Percentiles rank a stretch among this genome's conserved stretches.
These are phyloP conservation scores for Colletotrichum chlorophyti DNA, from an alignment of 2,329 filamentous ascomycete species.

Conservation along the genomic window DNA sequence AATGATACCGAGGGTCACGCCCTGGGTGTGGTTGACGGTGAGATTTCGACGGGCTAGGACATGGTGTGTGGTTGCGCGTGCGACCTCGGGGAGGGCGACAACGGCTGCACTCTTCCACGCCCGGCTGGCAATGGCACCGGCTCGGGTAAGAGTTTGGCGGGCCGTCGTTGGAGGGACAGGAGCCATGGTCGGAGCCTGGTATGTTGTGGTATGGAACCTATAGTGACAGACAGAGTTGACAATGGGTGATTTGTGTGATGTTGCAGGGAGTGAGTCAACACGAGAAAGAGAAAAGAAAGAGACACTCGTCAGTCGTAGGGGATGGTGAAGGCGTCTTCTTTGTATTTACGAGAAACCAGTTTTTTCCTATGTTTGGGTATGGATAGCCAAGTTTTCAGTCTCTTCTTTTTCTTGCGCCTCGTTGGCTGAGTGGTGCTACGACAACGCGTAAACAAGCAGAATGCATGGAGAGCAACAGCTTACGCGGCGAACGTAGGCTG, in stretches of 20 bases:
- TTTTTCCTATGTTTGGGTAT: background rate
- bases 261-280: background rate
- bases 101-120: conserved; percentile 15
- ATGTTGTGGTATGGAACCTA: background rate
- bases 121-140: conserved; percentile 2
- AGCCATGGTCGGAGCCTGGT: conserved; percentile 11
- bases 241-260: background rate
- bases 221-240: conserved; percentile 7
- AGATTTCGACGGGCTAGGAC: conserved; percentile 58
- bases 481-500: conserved; percentile 24
- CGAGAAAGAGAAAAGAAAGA: background rate
- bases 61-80: conserved; percentile 21
- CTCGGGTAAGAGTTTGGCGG: conserved; percentile 17
- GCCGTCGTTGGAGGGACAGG: conserved; percentile 21
- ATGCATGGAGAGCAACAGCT: conserved; percentile 4
- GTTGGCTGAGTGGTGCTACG: background rate
- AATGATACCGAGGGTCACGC: conserved; percentile 75
- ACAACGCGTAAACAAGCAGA: conserved; percentile 20
- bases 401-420: conserved; percentile 28
- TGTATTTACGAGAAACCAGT: background rate
- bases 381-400: background rate
- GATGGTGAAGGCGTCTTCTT: too few relatives aligned
- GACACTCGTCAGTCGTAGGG: too few relatives aligned
- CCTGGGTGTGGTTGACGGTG: conserved; percentile 70
- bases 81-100: conserved; percentile 7